Percentiles rank a stretch among this genome's conserved stretches.
Conservation (phyloP, 1,284 basidiomycete species). For the Naganishia albida region DNA sequence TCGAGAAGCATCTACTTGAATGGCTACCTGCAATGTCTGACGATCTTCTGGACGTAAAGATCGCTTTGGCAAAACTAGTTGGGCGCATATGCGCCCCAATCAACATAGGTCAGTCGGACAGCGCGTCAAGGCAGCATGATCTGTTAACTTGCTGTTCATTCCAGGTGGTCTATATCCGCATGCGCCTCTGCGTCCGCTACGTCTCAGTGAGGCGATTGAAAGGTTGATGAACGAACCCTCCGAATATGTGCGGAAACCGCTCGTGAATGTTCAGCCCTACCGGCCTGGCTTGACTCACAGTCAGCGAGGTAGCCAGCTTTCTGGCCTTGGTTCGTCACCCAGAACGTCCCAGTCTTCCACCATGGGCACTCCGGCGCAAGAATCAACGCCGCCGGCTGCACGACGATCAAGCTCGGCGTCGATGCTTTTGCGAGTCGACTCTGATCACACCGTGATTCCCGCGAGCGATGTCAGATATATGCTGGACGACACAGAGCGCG, state of each 20-base stretch:
- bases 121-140: neutral
- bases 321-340: slow-evolving; percentile 5
- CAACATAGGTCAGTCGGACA: slow-evolving; percentile 19
- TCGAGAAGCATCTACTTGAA: slow-evolving; percentile 65
- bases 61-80: slow-evolving; percentile 66
- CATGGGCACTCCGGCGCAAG: slow-evolving; percentile 9
- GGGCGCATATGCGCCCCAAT: slow-evolving; percentile 44
- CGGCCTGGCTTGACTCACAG: slow-evolving; percentile 13
- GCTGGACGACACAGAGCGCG: neutral
- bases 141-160: neutral
- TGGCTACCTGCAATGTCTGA: slow-evolving; percentile 63
- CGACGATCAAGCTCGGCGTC: slow-evolving; percentile 31
- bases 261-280: slow-evolving; percentile 17
- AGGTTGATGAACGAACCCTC: slow-evolving; percentile 30
- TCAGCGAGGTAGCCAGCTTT: slow-evolving; percentile 22
- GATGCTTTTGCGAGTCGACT: slow-evolving; percentile 26
- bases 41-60: slow-evolving; percentile 83
- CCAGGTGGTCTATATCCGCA: slow-evolving; percentile 30
- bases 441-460: slow-evolving; percentile 18
- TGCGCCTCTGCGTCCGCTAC: slow-evolving; percentile 25
- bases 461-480: neutral
- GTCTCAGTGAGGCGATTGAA: slow-evolving; percentile 28
- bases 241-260: slow-evolving; percentile 29
- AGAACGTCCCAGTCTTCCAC: neutral
- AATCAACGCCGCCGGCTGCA: slow-evolving; percentile 11